phyloP scores from a whole-genome alignment of 495 filamentous ascomycete genomes.

The Parmelia sp. region DNA sequence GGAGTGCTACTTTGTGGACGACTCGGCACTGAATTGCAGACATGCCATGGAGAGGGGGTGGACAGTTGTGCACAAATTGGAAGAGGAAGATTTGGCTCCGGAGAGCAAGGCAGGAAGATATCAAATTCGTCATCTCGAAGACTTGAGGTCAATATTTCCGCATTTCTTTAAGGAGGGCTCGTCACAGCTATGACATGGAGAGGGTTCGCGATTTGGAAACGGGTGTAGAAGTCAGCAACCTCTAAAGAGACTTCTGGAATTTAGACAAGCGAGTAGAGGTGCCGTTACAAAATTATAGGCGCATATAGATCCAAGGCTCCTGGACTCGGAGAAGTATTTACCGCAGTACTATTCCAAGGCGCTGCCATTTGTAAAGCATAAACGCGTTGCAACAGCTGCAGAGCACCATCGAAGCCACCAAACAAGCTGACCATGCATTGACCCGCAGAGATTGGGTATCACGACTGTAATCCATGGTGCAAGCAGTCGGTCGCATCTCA shows the following conservation, averaged over 20 bases:
- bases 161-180: constrained; percentile 53
- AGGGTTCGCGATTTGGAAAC: neutral
- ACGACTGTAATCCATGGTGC: neutral
- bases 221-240: neutral
- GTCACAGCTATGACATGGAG: constrained; percentile 3
- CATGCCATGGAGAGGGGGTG: constrained; percentile 70
- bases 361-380: neutral
- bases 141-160: constrained; percentile 66
- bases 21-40: constrained; percentile 69
- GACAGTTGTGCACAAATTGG: constrained; percentile 75
- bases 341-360: neutral
- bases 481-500: neutral
- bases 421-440: no score
- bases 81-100: constrained; percentile 57
- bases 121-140: constrained; percentile 63
- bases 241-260: neutral
- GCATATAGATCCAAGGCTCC: neutral
- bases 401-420: no score
- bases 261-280: neutral
- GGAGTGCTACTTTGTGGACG: constrained; percentile 85
- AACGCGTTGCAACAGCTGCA: no score
- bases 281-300: neutral
- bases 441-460: no score
- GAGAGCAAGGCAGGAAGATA: constrained; percentile 54
- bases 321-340: neutral